These are phyloP conservation scores for Pythium aphanidermatum DNA, from an alignment of 352 stramenopile genomes.

Conservation along the genomic window DNA sequence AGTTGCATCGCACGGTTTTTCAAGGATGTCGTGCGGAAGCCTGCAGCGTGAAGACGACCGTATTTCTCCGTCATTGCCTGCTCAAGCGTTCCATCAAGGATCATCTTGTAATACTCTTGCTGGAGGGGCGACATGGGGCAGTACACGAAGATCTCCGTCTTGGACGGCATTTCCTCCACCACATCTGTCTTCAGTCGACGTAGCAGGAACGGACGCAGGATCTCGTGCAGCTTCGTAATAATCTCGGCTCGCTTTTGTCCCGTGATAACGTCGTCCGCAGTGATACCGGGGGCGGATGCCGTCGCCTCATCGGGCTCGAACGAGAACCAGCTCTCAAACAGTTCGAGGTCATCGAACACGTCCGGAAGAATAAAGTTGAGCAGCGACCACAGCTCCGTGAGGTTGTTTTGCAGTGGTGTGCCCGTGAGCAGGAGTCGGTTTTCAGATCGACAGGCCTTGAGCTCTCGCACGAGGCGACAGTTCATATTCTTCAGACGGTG, in stretches of 20 bases:
- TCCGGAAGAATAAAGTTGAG: conserved; percentile 97
- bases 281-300: conserved; percentile 66
- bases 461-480: conserved; percentile 91
- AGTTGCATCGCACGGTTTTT: conserved; percentile 75
- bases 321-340: conserved; percentile 98
- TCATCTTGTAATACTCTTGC: conserved; percentile 93
- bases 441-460: conserved; percentile 90
- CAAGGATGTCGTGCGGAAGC: conserved; percentile 50
- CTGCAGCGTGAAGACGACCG: conserved; percentile 42
- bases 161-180: conserved; percentile 90
- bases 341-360: conserved; percentile 97
- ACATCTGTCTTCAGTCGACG: conserved; percentile 95
- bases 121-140: conserved; percentile 93
- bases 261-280: conserved; percentile 80
- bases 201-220: conserved; percentile 95
- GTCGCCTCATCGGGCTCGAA: conserved; percentile 89
- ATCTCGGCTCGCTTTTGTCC: conserved; percentile 92
- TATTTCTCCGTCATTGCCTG: conserved; percentile 83
- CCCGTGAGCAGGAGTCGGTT: conserved; percentile 94
- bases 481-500: conserved; percentile 98
- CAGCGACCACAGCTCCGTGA: conserved; percentile 98
- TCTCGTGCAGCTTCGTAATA: conserved; percentile 96
- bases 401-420: conserved; percentile 97
- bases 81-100: conserved; percentile 84
- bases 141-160: conserved; percentile 98